Percentiles rank a stretch among this genome's conserved stretches.
Conservation (phyloP, 805 yeast species). For the Yamadazyma takamatsuzukensis region DNA sequence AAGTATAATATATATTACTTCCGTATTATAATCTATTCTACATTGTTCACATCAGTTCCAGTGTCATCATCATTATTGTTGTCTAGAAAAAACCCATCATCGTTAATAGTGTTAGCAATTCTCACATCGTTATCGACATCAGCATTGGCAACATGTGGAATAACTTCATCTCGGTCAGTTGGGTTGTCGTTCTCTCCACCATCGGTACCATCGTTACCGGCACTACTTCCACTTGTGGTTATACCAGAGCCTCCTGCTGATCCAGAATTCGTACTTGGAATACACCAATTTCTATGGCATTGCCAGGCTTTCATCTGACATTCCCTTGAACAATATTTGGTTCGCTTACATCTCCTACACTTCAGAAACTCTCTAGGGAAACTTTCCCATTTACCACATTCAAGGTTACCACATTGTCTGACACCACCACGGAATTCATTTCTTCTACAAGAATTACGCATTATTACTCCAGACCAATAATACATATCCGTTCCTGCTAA, state of each 20-base stretch:
- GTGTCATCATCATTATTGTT: neutral
- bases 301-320: slow-evolving; percentile 93
- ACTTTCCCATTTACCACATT: slow-evolving; percentile 92
- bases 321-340: slow-evolving; percentile 89
- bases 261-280: slow-evolving; percentile 40
- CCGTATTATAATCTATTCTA: too few species aligned
- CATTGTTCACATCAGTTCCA: neutral
- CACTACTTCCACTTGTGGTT: neutral
- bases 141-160: neutral
- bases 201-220: slow-evolving; percentile 1
- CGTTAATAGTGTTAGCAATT: neutral
- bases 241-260: slow-evolving; percentile 13
- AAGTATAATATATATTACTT: too few species aligned
- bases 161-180: neutral
- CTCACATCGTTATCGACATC: neutral
- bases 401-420: slow-evolving; percentile 90
- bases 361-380: slow-evolving; percentile 90
- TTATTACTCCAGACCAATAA: slow-evolving; percentile 97
- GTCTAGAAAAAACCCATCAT: neutral
- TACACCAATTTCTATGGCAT: slow-evolving; percentile 93
- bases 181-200: neutral
- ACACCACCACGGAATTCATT: slow-evolving; percentile 86
- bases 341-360: slow-evolving; percentile 89
- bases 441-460: slow-evolving; percentile 91
- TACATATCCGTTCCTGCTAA: slow-evolving; percentile 73